phyloP scores from a whole-genome alignment of 2,329 filamentous ascomycete species.

The Coniochaeta sp. region DNA sequence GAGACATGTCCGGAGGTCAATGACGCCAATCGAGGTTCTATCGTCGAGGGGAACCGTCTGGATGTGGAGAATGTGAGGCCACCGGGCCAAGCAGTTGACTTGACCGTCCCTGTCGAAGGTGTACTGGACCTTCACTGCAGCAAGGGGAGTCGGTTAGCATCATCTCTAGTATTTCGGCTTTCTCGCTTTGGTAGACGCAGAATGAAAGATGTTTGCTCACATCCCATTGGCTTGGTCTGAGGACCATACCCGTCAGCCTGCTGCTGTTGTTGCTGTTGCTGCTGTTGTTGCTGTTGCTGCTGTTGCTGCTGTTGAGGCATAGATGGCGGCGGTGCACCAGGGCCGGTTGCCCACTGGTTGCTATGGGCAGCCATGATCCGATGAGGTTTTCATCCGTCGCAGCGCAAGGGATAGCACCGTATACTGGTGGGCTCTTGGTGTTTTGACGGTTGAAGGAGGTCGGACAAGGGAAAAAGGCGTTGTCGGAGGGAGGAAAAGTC shows the following conservation, averaged over 20 bases:
- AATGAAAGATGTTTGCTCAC: constrained; percentile 16
- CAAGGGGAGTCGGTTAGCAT: not conserved
- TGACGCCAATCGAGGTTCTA: constrained; percentile 71
- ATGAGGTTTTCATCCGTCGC: not conserved
- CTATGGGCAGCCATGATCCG: constrained; percentile 12
- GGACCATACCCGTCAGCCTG: constrained; percentile 19
- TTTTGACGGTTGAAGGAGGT: not conserved
- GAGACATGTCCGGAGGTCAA: constrained; percentile 82
- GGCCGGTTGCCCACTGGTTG: constrained; percentile 12
- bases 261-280: no score
- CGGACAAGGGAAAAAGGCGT: not conserved
- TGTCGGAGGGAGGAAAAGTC: not conserved
- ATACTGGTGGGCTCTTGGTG: not conserved
- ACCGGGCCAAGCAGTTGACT: constrained; percentile 81
- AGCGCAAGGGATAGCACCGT: not conserved
- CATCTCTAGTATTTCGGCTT: not conserved
- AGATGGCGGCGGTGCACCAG: constrained; percentile 12
- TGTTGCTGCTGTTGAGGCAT: constrained; percentile 7
- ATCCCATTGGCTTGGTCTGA: constrained; percentile 24
- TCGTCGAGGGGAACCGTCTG: constrained; percentile 79
- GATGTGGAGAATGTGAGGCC: constrained; percentile 71
- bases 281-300: no score
- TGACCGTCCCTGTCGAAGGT: constrained; percentile 88
- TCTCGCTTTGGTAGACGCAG: not conserved
- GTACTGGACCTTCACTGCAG: constrained; percentile 87